Evolutionary conservation across 148 eudicot genomes (phyloP), one percentile per base, ranked within the genome.

Genomic region (Pharnaceum exiguum): DNA sequence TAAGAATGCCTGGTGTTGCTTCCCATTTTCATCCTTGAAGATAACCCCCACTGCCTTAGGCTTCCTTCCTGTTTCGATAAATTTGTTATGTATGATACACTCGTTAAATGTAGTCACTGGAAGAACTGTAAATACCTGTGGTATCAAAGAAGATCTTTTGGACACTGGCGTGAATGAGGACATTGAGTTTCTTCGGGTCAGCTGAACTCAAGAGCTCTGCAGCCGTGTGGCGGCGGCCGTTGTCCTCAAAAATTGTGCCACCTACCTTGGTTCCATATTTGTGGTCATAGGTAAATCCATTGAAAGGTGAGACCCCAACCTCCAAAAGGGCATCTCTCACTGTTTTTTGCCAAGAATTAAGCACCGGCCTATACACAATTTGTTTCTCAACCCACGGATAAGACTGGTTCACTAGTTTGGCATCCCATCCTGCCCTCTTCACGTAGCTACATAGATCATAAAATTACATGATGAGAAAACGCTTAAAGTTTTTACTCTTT

Each of bases 221-320:
- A 6, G 96, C 86, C 10, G 95, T 79, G 80, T 82, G 91, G 37
- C 99, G 89, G 16, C 73, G 85, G 3, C 89, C 99, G 43, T 45
- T 66, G 28, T 70, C 46, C 24, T 85, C 96, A 50, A 93, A 93
- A 19, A 86, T 85, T 8, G 95, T 93, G 25, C 99, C 99, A 4
- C 99, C 99, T 40, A 93, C 87, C 62, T 93, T 93, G 59, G 99
- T 88, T 21, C 99, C 99, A 29, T 76, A 88, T 21, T 85, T 55
- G 45, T 93, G 99, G 50, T 93, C 99, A 52, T 70, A 93, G 7
- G 99, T 93, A 71, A 83, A 88, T 5, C 99, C 99, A 59, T 93
- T 93, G 72, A 71, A 74, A 3, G 99, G 99, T 2, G 86, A 75
- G 39, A 93, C 48, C 19, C 99, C 99, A 5, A 73, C 75, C 27